phyloP scores from a whole-genome alignment of 2,329 filamentous ascomycete genomes.

The Exophiala mesophila region DNA sequence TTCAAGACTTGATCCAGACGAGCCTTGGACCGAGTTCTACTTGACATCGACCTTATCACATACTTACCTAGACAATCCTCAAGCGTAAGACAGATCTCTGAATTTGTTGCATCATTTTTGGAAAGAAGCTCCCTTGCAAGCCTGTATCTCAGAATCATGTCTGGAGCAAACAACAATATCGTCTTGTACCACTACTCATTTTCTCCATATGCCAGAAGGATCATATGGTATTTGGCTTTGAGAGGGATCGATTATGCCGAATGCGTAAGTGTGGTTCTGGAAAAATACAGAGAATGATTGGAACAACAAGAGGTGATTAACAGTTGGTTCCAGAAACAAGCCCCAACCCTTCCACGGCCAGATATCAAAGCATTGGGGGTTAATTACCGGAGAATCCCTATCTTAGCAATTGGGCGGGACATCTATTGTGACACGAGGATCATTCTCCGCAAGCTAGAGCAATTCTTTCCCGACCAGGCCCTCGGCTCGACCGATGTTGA shows the following conservation, averaged over 20 bases:
- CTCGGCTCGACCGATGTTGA: slow-evolving; percentile 38
- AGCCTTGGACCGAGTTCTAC: too few species aligned
- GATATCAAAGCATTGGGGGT: slow-evolving; percentile 59
- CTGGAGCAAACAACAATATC: slow-evolving; percentile 21
- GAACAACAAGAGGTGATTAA: too few species aligned
- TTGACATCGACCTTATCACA: too few species aligned
- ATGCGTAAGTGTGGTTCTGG: slow-evolving; percentile 59
- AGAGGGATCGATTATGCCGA: slow-evolving; percentile 61
- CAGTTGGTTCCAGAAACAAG: slow-evolving; percentile 68
- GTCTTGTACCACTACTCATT: slow-evolving; percentile 59
- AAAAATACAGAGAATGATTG: too few species aligned
- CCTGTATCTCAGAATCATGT: slow-evolving; percentile 15
- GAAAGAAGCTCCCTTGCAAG: too few species aligned
- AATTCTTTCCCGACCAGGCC: slow-evolving; percentile 46
- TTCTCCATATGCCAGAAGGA: slow-evolving; percentile 60
- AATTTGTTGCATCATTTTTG: background rate
- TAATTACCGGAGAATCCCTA: slow-evolving; percentile 63
- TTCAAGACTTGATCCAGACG: too few species aligned
- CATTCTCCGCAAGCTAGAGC: slow-evolving; percentile 57
- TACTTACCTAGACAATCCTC: background rate
- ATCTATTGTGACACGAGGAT: slow-evolving; percentile 67
- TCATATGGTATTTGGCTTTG: slow-evolving; percentile 64
- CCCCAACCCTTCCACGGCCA: slow-evolving; percentile 60
- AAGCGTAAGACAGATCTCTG: background rate
- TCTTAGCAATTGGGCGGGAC: slow-evolving; percentile 61